Base-by-base conservation (phyloP, 1,284 basidiomycete genomes). In the Mycena sp. region DNA sequence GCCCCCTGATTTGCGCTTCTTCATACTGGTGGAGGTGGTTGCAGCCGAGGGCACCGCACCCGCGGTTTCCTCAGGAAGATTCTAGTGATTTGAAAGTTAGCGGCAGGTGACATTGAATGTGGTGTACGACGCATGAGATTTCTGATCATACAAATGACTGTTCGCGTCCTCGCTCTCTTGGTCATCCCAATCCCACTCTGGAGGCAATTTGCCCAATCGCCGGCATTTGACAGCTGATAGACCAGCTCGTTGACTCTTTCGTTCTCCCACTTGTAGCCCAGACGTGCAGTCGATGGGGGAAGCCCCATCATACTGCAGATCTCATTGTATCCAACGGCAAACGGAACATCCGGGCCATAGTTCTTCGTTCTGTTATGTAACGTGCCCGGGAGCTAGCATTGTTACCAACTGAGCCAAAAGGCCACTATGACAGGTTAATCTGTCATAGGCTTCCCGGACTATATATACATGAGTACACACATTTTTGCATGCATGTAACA, bases 1-100 rank as follows among this genome's bases (percentile, higher is more conserved):
- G n/a, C n/a, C n/a, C n/a, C n/a, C n/a, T 2, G 35, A 17, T 46
- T 62, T 62, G 25, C 54, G 60, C 48, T 62, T 62, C 37, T 32
- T 58, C 17, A 7, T n/a, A 19, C 16, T 43, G 16, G 41, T 17
- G 2, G 32, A 37, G 10, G 32, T 37, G 32, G 37, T 6, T 3
- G n/a, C 17, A 41, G n/a, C 28, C 29, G 46, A 49, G 32, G 46
- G 9, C 17, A 35, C 25, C 21, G 37, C 4, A 32, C 29, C 28
- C 29, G 28, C 28, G 4, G 53, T 45, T 25, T 55, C 53, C 41
- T 45, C 41, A 2, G 53, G 53, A 11, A 46, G 53, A 35, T 55
- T 55, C 53, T 55, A 14, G 7, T n/a, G 2, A 7, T 25, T 5
- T 10, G 23, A 4, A 9, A 19, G 23, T 6, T 3, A 16, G 3